A percentile compares a stretch with the other conserved stretches of the same genome.
phyloP scores from a whole-genome alignment of 306 rosid genomes.

The Pueraria montana region DNA sequence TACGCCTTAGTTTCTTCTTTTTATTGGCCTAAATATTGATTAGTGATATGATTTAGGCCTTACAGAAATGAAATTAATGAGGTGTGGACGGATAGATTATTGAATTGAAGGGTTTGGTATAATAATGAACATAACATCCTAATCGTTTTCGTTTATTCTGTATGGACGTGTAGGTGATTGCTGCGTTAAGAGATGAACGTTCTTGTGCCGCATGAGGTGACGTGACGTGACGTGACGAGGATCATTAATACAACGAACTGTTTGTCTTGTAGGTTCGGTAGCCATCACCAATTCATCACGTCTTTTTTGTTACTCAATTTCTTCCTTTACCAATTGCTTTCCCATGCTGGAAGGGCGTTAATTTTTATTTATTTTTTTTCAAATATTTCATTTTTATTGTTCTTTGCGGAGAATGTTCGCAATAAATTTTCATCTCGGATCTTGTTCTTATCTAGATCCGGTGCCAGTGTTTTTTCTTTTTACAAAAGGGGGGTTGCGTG shows the following conservation, averaged over 20 bases:
- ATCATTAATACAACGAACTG: neutral
- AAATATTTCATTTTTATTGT: no score
- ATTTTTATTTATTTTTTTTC: neutral
- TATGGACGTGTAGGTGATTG: constrained; percentile 45
- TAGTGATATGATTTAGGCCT: neutral
- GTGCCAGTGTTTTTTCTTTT: neutral
- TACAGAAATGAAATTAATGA: constrained; percentile 1
- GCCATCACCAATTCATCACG: no score
- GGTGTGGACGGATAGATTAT: no score
- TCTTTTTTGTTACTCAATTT: neutral
- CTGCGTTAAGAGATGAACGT: neutral
- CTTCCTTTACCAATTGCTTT: neutral
- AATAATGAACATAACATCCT: neutral
- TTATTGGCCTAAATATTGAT: neutral
- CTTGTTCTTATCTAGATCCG: neutral
- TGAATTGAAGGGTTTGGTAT: neutral
- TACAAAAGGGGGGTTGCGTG: neutral
- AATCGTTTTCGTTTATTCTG: neutral
- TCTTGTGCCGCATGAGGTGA: neutral
- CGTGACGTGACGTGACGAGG: neutral
- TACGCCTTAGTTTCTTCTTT: neutral
- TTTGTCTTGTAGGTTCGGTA: neutral
- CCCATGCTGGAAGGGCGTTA: neutral
- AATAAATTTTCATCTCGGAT: neutral
- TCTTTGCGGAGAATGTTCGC: neutral